Evolutionary conservation across 208 protist species (phyloP).

Genomic region (Trypanosoma avium): DNA sequence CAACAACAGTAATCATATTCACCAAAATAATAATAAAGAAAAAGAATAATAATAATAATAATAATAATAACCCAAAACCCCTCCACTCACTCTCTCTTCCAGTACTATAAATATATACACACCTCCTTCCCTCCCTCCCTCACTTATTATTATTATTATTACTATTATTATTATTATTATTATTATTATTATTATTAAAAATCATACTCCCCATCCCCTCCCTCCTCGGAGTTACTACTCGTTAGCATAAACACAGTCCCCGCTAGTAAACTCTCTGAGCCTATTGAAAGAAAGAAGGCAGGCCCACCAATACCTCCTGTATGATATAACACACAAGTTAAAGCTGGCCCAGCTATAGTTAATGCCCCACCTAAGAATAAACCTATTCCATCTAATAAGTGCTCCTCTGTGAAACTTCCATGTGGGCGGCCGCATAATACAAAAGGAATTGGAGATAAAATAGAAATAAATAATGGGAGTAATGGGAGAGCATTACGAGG

Average conservation of each 20-base stretch:
- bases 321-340: constrained; percentile 66
- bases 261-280: constrained; percentile 27
- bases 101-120: neutral
- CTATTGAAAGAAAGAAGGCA: constrained; percentile 48
- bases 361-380: constrained; percentile 68
- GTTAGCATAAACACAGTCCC: neutral
- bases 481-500: constrained; percentile 54
- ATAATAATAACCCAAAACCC: no score
- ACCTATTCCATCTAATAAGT: constrained; percentile 35
- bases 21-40: no score
- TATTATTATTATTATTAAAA: constrained; percentile 1
- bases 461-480: constrained; percentile 50
- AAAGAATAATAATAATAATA: no score
- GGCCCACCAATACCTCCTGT: constrained; percentile 37
- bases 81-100: neutral
- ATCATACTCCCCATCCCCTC: constrained; percentile 17
- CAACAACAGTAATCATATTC: no score
- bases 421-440: constrained; percentile 43
- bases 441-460: constrained; percentile 58
- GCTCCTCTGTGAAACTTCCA: constrained; percentile 8
- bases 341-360: constrained; percentile 50
- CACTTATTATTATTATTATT: neutral
- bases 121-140: neutral
- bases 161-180: neutral
- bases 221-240: neutral